Base-by-base conservation (phyloP, 495 filamentous ascomycete species). In the Penicillium lividum region DNA sequence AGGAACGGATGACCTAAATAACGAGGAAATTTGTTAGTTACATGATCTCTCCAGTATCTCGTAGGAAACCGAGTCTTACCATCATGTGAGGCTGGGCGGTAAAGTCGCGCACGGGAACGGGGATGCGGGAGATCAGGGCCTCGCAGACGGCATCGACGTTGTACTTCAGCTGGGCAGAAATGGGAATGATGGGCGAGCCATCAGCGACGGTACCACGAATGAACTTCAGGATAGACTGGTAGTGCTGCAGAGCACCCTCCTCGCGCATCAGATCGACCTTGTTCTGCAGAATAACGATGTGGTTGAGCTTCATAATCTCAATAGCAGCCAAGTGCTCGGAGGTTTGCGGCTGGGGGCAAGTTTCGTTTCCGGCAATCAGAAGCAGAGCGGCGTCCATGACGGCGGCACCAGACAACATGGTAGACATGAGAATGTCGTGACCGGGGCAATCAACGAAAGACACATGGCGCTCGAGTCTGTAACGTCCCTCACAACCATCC, bases 131-230 rank as follows among this genome's bases (percentile, higher is more conserved):
- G 61, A 96, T 89, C 52, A 98, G 90, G 56, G 88, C 83, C 71
- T 98, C 93, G 78, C 94, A 95, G 74, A 98, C 89, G 60, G 94
- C 92, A 74, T 98, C 94, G 68, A 98, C 97, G 80, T 98, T 98
- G 85, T 97, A 96, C 80, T 98, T 98, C 63, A 98, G 81, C 81
- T 98, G 94, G 18, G 94, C 94, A 33, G 94, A 98, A 69, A 98
- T 97, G 53, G 94, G 94, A 53, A 98, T 96, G 69, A 98, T 92
- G 22, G 94, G 94, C 22, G 92, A 94, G 67, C 92, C 92, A 72
- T 93, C 93, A 48, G 94, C 94, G 57, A 96, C 93, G 25, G 94
- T 98, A 68, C 95, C 95, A 62, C 93, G 87, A 67, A 98, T 96
- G 76, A 98, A 98, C 72, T 97, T 97, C 61, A 93, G 78, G 59